Percentiles rank a stretch among this genome's conserved stretches.
phyloP scores from a whole-genome alignment of 169 alveolate species.

The Plasmodium blacklocki region DNA sequence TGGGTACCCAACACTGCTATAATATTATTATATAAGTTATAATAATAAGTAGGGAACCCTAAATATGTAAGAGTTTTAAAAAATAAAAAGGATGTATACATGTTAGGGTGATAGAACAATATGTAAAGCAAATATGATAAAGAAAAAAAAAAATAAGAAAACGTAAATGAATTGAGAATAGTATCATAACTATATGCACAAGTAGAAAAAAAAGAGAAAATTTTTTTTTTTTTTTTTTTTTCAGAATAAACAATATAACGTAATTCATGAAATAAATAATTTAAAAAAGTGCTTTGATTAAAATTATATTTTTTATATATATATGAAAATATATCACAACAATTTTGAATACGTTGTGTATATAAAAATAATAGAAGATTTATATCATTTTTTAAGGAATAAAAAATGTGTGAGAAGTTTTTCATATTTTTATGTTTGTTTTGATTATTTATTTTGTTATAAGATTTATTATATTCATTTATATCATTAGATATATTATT shows the following conservation, averaged over 20 bases:
- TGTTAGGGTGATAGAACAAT: slow-evolving; percentile 16
- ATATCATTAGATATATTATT: background rate
- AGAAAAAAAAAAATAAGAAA: slow-evolving; percentile 47
- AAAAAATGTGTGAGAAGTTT: background rate
- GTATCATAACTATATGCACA: slow-evolving; percentile 3
- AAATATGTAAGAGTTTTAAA: slow-evolving; percentile 13
- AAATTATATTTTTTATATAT: slow-evolving; percentile 53
- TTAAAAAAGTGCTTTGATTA: slow-evolving; percentile 13
- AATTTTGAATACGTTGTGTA: slow-evolving; percentile 38
- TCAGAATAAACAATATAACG: slow-evolving; percentile 6
- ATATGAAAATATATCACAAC: slow-evolving; percentile 36
- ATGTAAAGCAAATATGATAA: slow-evolving; percentile 29
- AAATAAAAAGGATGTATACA: slow-evolving; percentile 8
- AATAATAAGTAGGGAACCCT: slow-evolving; percentile 12
- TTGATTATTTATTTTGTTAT: background rate
- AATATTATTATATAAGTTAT: slow-evolving; percentile 7
- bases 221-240: background rate
- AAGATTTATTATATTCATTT: background rate
- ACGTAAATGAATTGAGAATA: slow-evolving; percentile 33
- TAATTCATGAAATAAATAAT: slow-evolving; percentile 27
- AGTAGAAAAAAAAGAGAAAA: slow-evolving; percentile 6
- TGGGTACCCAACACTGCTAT: background rate
- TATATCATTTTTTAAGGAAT: slow-evolving; percentile 44
- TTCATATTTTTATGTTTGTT: background rate
- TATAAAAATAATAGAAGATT: slow-evolving; percentile 31